Evolutionary conservation across 2,329 filamentous ascomycete genomes (phyloP), one percentile per base, ranked within the genome.

Genomic region (Calonectria ilicicola): DNA sequence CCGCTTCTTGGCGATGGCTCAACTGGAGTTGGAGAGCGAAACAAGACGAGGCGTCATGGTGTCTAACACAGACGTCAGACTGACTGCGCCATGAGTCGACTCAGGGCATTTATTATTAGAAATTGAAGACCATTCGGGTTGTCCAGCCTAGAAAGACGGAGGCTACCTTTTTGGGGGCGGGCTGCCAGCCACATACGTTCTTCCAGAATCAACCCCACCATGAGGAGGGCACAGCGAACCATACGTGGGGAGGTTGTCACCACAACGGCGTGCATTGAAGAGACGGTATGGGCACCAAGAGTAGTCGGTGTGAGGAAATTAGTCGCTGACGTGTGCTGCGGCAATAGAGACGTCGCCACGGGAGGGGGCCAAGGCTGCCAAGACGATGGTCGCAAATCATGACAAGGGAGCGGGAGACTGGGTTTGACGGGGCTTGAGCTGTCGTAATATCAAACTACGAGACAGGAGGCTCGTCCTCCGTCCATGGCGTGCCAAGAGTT

Each of bases 291-390:
- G 29, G 32, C 19, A 7, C 23, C 17, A 9, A 44, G 29, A 21
- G 21, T 46, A 40, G 60, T 21, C 27, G 63, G 73, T 62, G 62
- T 53, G 63, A 65, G 58, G 66, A 78, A 78, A 78, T 79, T 77
- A 76, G 73, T 68, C 74, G 74, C 76, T 78, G 77, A 79, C 77
- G 76, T 65, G 71, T 76, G 69, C 73, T 35, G n/a, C 64, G 47
- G 32, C 53, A 26, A 49, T 63, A 32, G 26, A 32, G 17, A 51
- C 63, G 63, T 63, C 65, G 58, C 63, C 49, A 70, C 58, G 49
- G 42, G 15, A 23, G n/a, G 32, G 19, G 19, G 65, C 46, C 60
- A 58, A 65, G 38, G 40, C 65, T 67, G 63, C 63, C 53, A 63
- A 68, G 67, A 27, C 42, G 53, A 49, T 49, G 27, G 53, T 17